phyloP scores from a whole-genome alignment of 73 alveolate species.

The Symbiodinium pilosum region DNA sequence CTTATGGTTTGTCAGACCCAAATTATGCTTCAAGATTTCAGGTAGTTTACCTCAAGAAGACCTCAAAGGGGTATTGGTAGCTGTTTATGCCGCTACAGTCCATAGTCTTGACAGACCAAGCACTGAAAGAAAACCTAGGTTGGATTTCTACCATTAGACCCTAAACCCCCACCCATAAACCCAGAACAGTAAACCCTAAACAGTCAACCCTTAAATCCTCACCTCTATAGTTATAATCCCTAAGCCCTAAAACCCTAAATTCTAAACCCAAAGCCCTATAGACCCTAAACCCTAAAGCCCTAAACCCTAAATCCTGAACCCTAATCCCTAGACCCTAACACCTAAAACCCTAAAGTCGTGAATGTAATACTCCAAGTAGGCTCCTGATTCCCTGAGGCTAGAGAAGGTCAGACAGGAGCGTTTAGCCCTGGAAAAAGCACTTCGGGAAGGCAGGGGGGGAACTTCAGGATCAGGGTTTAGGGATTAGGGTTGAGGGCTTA shows the following conservation, averaged over 20 bases:
- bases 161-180: not conserved
- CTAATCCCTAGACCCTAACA: not conserved
- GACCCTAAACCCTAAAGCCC: not conserved
- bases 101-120: too few relatives aligned
- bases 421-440: conserved; percentile 38
- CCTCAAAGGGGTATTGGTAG: not conserved
- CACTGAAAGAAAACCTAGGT: too few relatives aligned
- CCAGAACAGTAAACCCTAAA: not conserved
- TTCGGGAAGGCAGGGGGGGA: not conserved
- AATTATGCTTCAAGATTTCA: too few relatives aligned
- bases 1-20: not conserved
- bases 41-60: too few relatives aligned
- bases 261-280: not conserved
- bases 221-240: not conserved
- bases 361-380: too few relatives aligned
- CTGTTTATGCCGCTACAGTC: too few relatives aligned
- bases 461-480: not conserved
- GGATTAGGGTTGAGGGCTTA: not conserved
- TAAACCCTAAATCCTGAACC: not conserved
- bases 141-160: not conserved
- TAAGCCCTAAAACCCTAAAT: not conserved
- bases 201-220: not conserved
- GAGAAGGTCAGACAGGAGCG: conserved; percentile 70
- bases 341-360: not conserved
- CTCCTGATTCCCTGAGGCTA: too few relatives aligned